phyloP scores from a whole-genome alignment of 139 green algal genomes.

The Edaphochlamys debaryana region DNA sequence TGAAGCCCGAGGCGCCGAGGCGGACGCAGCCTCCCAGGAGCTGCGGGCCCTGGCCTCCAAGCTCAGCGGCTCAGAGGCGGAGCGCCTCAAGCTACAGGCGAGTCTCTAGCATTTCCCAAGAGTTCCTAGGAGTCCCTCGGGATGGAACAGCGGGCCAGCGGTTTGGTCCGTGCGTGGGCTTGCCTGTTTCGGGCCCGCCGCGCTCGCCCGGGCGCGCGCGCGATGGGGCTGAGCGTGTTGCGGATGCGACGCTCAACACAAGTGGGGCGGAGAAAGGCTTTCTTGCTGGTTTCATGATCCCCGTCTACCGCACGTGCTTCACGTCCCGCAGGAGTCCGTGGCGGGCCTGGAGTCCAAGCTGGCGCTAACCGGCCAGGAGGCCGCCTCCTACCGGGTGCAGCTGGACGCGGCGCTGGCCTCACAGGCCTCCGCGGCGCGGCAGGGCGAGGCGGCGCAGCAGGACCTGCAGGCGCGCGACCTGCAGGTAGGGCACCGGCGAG shows the following conservation, averaged over 20 bases:
- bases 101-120: not conserved
- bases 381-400: constrained; percentile 21
- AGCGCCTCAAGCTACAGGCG: constrained; percentile 29
- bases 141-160: too few relatives aligned
- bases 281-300: too few relatives aligned
- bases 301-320: too few relatives aligned
- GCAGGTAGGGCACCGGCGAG: not conserved
- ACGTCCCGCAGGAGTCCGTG: constrained; percentile 9
- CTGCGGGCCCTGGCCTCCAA: not conserved
- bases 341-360: not conserved
- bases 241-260: too few relatives aligned
- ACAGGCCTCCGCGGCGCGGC: not conserved
- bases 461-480: constrained; percentile 14
- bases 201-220: too few relatives aligned
- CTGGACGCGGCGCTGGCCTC: constrained; percentile 2
- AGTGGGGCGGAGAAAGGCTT: too few relatives aligned
- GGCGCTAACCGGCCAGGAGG: constrained; percentile 6
- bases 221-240: too few relatives aligned
- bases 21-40: not conserved
- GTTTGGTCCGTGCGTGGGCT: too few relatives aligned
- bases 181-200: too few relatives aligned
- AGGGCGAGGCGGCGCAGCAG: constrained; percentile 8
- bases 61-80: not conserved
- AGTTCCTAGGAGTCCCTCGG: too few relatives aligned
- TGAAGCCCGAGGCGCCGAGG: constrained; percentile 11